Conservation (phyloP, 2,329 filamentous ascomycete genomes). For the Diaporthe sp. region DNA sequence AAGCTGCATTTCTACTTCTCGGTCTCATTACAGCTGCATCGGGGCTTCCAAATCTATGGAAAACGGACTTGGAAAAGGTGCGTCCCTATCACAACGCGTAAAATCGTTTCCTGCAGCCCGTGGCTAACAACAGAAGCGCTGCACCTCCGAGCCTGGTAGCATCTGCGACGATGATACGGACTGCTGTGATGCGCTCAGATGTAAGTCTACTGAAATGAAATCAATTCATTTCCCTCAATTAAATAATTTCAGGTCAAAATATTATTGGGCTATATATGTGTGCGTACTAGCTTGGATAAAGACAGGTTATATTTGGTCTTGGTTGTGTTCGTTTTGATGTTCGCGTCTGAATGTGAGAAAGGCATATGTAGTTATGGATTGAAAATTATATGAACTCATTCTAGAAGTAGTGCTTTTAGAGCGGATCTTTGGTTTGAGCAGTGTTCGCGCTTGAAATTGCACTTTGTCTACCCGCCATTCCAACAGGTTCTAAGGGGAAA, state of each 20-base stretch:
- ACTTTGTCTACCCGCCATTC: too few relatives aligned
- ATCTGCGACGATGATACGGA: neutral
- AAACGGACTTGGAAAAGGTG: neutral
- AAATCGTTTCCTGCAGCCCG: neutral
- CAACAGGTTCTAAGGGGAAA: too few relatives aligned
- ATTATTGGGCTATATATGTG: neutral
- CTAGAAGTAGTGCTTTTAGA: too few relatives aligned
- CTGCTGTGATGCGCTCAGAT: neutral
- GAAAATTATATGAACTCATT: too few relatives aligned
- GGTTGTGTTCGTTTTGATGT: too few relatives aligned
- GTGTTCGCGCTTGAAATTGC: too few relatives aligned
- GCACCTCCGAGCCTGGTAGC: neutral
- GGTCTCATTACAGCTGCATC: slow-evolving; percentile 11
- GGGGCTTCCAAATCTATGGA: neutral
- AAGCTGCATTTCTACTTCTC: neutral
- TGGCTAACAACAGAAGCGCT: neutral
- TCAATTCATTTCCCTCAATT: neutral
- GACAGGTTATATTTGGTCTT: too few relatives aligned
- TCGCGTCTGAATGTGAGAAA: too few relatives aligned
- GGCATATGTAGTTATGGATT: too few relatives aligned
- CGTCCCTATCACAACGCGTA: neutral
- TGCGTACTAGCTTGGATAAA: neutral
- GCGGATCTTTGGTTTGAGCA: too few relatives aligned
- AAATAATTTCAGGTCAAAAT: neutral
- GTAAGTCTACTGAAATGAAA: neutral